Percentiles rank a stretch among this genome's conserved stretches.
Conservation (phyloP, 2,329 filamentous ascomycete genomes). For the Colletotrichum nymphaeae region DNA sequence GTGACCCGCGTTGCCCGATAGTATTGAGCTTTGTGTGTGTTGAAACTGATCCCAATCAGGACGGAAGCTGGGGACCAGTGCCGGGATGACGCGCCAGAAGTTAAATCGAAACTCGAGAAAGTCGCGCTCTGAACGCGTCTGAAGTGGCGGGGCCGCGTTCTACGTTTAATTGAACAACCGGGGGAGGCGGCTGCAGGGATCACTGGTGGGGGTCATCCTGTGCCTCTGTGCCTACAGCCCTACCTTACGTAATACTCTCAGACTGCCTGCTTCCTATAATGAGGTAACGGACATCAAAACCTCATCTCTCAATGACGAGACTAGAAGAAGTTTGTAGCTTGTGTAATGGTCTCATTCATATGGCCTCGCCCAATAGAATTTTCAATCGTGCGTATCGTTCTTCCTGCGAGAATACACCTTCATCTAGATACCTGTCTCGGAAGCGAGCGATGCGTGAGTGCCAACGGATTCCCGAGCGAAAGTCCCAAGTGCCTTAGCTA, state of each 20-base stretch:
- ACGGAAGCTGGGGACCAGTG: neutral
- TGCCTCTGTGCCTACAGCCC: neutral
- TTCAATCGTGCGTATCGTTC: neutral
- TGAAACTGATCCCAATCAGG: neutral
- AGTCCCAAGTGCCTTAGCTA: neutral
- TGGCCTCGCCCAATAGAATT: neutral
- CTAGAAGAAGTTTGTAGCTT: neutral
- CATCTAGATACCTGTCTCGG: neutral
- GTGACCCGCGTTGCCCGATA: neutral
- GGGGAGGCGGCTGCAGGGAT: neutral
- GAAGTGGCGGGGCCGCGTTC: neutral
- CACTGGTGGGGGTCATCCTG: neutral
- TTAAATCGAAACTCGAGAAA: neutral
- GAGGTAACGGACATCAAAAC: neutral
- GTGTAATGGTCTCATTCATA: neutral
- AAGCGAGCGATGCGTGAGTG: neutral
- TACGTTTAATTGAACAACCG: conserved; percentile 2
- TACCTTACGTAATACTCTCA: neutral
- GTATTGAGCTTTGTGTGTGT: neutral
- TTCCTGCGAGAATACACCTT: neutral
- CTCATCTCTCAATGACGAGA: neutral
- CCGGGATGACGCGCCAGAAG: neutral
- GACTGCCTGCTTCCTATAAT: neutral
- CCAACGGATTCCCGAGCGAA: neutral
- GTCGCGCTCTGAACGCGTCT: conserved; percentile 6